These are phyloP conservation scores for Trichoderma koningii DNA, from an alignment of 2,329 filamentous ascomycete genomes.

Conservation along the genomic window DNA sequence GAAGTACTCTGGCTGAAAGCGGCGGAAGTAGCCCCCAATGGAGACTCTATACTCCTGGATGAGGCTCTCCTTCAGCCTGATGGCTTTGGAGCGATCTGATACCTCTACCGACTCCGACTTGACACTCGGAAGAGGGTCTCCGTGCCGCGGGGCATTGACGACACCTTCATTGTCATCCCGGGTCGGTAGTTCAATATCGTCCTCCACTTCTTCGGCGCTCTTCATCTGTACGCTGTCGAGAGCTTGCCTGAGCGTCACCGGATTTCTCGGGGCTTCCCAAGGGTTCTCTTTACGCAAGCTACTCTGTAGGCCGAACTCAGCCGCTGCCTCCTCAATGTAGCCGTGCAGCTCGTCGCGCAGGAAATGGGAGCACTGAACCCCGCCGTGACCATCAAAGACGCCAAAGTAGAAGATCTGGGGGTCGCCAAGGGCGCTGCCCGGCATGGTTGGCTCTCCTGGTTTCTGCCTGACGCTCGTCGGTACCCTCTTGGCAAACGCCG, in stretches of 20 bases:
- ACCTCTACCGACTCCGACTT: constrained; percentile 52
- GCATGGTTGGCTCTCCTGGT: constrained; percentile 63
- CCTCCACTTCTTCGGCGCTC: constrained; percentile 48
- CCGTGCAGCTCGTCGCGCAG: constrained; percentile 80
- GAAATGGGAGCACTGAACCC: constrained; percentile 84
- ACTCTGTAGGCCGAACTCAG: constrained; percentile 74
- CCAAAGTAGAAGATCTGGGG: constrained; percentile 98
- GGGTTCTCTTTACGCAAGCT: constrained; percentile 60
- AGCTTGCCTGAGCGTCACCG: constrained; percentile 34
- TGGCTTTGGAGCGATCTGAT: constrained; percentile 61
- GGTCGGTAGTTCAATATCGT: constrained; percentile 42
- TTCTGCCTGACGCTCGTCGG: constrained; percentile 64
- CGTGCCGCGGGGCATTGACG: constrained; percentile 42
- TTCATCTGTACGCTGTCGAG: constrained; percentile 51
- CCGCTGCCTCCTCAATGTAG: constrained; percentile 82
- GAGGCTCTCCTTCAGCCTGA: constrained; percentile 69
- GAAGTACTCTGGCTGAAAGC: constrained; percentile 84
- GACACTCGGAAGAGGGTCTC: constrained; percentile 43
- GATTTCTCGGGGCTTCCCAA: constrained; percentile 33
- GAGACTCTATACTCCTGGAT: constrained; percentile 77
- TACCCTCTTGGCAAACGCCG: constrained; percentile 83
- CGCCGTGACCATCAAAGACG: constrained; percentile 95
- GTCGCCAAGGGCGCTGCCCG: constrained; percentile 79
- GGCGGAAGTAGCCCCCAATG: constrained; percentile 90
- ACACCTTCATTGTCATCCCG: constrained; percentile 38